Evolutionary conservation across 1,284 basidiomycete genomes (phyloP).

Genomic region (Puccinia triticina): DNA sequence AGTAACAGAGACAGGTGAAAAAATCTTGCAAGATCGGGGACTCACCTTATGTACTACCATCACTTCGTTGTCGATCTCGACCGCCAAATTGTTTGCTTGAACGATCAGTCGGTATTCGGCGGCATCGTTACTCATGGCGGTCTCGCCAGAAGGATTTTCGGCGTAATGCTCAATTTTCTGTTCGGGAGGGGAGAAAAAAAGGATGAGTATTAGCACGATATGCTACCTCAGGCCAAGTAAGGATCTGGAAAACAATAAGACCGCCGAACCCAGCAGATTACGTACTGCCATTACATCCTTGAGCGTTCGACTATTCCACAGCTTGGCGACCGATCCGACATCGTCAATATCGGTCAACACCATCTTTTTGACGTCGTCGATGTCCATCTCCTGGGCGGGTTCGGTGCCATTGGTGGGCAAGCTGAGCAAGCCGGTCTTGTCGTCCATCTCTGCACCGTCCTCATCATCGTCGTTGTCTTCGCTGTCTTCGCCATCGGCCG

Average conservation of each 20-base stretch:
- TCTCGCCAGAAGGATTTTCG: constrained; percentile 46
- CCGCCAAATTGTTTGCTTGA: constrained; percentile 93
- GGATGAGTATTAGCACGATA: not conserved
- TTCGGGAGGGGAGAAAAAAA: constrained; percentile 15
- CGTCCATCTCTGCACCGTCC: constrained; percentile 14
- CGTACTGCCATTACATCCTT: constrained; percentile 35
- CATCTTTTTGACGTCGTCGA: constrained; percentile 56
- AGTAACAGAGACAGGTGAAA: not conserved
- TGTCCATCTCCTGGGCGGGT: constrained; percentile 48
- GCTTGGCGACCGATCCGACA: constrained; percentile 44
- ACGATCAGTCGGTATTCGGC: constrained; percentile 92
- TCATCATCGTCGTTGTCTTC: constrained; percentile 35
- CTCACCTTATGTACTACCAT: constrained; percentile 88
- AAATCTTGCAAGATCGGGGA: constrained; percentile 42
- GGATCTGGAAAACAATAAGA: not conserved
- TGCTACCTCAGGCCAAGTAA: not conserved
- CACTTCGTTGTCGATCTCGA: constrained; percentile 98
- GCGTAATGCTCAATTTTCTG: constrained; percentile 46
- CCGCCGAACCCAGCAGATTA: not conserved
- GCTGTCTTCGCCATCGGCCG: constrained; percentile 7
- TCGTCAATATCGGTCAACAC: constrained; percentile 54
- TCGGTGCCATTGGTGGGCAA: constrained; percentile 45
- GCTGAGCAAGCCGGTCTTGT: not conserved
- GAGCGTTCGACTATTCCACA: constrained; percentile 37
- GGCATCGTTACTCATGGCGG: constrained; percentile 36